Evolutionary conservation across 2,329 filamentous ascomycete genomes (phyloP).

Genomic region (Eutypa lata): DNA sequence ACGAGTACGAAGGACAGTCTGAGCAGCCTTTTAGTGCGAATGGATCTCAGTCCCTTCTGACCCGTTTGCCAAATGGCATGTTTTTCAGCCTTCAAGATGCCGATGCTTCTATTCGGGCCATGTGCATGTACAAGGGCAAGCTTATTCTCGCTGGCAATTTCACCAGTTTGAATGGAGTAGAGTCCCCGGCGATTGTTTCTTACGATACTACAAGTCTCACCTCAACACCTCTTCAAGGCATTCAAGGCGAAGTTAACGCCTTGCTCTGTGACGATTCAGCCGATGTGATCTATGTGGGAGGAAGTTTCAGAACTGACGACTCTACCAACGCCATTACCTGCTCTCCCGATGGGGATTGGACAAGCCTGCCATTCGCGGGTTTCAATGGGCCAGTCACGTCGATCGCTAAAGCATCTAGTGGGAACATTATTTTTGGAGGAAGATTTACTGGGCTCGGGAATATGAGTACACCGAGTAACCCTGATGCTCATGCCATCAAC

Average conservation of each 20-base stretch:
- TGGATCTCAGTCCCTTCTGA: constrained; percentile 77
- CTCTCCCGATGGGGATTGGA: constrained; percentile 66
- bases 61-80: constrained; percentile 79
- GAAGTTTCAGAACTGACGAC: constrained; percentile 74
- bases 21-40: constrained; percentile 66
- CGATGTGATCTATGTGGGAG: constrained; percentile 86
- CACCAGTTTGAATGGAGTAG: constrained; percentile 75
- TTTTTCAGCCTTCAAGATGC: constrained; percentile 72
- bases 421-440: constrained; percentile 89
- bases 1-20: constrained; percentile 78
- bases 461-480: constrained; percentile 62
- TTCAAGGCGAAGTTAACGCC: constrained; percentile 78
- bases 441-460: constrained; percentile 87
- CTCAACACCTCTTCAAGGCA: constrained; percentile 72
- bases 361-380: constrained; percentile 81
- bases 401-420: constrained; percentile 75
- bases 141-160: constrained; percentile 93
- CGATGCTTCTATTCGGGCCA: constrained; percentile 80
- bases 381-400: constrained; percentile 91
- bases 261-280: constrained; percentile 76
- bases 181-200: constrained; percentile 76
- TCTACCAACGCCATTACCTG: constrained; percentile 90
- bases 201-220: constrained; percentile 71
- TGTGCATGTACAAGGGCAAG: constrained; percentile 73
- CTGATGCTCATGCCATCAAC: constrained; percentile 79